phyloP scores from a whole-genome alignment of 208 protist genomes.

The Leishmania lainsoni region DNA sequence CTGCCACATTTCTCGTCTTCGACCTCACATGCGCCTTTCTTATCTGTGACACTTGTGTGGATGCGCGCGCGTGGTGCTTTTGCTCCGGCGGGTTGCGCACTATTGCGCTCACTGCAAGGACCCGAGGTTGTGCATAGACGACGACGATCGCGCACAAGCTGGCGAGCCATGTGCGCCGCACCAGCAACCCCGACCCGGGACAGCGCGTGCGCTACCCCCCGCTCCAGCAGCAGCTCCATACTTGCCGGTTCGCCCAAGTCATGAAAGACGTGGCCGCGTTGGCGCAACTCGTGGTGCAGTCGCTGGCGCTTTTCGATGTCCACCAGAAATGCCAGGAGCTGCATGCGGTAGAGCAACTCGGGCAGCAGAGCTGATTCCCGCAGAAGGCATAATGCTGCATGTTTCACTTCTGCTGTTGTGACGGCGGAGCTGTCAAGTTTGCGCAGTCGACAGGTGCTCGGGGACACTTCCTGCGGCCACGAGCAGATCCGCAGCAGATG shows the following conservation, averaged over 20 bases:
- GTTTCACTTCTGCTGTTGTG: slow-evolving; percentile 43
- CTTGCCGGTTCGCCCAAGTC: slow-evolving; percentile 20
- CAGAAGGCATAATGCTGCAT: slow-evolving; percentile 51
- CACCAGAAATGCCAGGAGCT: slow-evolving; percentile 54
- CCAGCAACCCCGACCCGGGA: slow-evolving; percentile 34
- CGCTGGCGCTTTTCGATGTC: slow-evolving; percentile 52
- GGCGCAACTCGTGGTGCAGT: slow-evolving; percentile 63
- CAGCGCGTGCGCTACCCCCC: slow-evolving; percentile 47
- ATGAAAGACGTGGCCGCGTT: slow-evolving; percentile 46
- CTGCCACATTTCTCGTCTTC: neutral
- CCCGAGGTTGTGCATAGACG: neutral
- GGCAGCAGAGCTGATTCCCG: slow-evolving; percentile 65
- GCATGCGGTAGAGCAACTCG: slow-evolving; percentile 63
- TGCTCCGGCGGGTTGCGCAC: slow-evolving; percentile 1
- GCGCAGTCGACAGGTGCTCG: slow-evolving; percentile 60
- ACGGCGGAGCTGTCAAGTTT: slow-evolving; percentile 67
- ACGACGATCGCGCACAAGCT: slow-evolving; percentile 54
- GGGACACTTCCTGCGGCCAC: slow-evolving; percentile 61
- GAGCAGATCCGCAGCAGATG: slow-evolving; percentile 82
- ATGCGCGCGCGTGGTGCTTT: neutral
- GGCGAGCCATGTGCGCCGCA: slow-evolving; percentile 53
- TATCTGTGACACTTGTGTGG: neutral
- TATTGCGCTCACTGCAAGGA: slow-evolving; percentile 13
- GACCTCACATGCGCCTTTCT: neutral
- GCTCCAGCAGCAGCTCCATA: slow-evolving; percentile 44